phyloP scores from a whole-genome alignment of 108 stramenopile genomes.

The Stephanodiscus triporus region DNA sequence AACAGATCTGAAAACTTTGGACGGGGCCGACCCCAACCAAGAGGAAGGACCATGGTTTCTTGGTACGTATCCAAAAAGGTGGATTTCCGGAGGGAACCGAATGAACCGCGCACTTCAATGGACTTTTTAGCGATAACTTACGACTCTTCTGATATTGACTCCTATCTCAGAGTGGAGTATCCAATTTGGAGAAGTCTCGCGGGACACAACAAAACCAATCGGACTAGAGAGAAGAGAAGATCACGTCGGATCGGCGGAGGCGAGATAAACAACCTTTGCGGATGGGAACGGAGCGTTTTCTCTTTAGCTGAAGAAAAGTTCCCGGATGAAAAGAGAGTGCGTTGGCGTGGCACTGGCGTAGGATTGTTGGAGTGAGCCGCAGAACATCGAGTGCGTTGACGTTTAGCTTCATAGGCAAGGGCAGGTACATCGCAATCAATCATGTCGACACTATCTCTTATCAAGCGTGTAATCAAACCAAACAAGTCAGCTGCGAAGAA shows the following conservation, averaged over 20 bases:
- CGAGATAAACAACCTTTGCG: no score
- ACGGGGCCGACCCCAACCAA: conserved; percentile 14
- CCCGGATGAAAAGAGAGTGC: not conserved
- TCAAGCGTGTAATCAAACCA: conserved; percentile 8
- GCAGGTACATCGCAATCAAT: not conserved
- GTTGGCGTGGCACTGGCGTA: not conserved
- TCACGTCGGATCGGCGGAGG: no score
- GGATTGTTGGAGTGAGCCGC: not conserved
- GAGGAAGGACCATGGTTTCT: not conserved
- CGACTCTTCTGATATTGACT: no score
- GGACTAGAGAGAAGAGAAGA: no score
- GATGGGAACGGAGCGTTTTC: no score
- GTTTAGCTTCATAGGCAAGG: not conserved
- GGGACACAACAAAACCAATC: no score
- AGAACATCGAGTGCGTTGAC: not conserved
- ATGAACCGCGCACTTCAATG: no score
- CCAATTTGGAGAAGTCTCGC: no score
- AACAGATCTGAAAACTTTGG: conserved; percentile 2
- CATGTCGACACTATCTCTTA: conserved; percentile 11
- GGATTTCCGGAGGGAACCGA: no score
- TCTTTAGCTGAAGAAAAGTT: no score
- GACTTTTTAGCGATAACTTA: no score
- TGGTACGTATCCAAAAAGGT: not conserved
- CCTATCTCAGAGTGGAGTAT: no score
- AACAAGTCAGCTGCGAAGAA: conserved; percentile 16